Percentiles rank a stretch among this genome's conserved stretches.
Evolutionary conservation across 2,329 filamentous ascomycete species (phyloP).

Genomic region (Clarireedia monteithiana): DNA sequence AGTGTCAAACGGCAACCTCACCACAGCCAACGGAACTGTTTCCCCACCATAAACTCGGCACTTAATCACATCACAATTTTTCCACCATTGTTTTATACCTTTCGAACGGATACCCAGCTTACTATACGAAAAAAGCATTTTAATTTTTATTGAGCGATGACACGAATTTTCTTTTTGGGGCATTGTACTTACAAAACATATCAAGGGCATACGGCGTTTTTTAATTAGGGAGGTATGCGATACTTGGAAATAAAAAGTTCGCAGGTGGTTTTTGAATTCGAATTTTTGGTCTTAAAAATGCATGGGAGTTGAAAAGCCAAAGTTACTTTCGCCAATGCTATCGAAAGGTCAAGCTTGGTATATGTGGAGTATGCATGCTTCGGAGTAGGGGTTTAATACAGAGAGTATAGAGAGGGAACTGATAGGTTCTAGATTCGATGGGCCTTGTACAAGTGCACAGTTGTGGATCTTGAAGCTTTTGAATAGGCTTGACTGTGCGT

Average conservation of each 20-base stretch:
- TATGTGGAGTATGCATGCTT: too few species aligned
- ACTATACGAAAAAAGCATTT: constrained; percentile 7
- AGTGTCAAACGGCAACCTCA: not conserved
- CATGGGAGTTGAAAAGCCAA: too few species aligned
- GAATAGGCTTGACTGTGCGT: not conserved
- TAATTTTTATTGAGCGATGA: constrained; percentile 1
- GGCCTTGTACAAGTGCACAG: too few species aligned
- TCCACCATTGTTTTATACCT: not conserved
- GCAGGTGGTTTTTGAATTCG: not conserved
- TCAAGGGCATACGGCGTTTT: not conserved
- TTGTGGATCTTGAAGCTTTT: not conserved
- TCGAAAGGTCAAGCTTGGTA: too few species aligned
- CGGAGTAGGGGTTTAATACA: too few species aligned
- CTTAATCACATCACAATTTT: not conserved
- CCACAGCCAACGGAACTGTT: not conserved
- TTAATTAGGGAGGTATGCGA: not conserved
- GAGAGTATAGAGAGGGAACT: too few species aligned
- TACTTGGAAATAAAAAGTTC: not conserved
- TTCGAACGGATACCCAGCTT: constrained; percentile 8
- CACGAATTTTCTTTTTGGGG: constrained; percentile 1
- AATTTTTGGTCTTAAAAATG: too few species aligned
- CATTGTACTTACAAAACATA: not conserved
- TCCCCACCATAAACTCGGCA: not conserved
- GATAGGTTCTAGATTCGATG: too few species aligned
- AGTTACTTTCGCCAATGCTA: too few species aligned